These are phyloP conservation scores for Pythium aphanidermatum DNA, from an alignment of 352 stramenopile species.

Conservation along the genomic window DNA sequence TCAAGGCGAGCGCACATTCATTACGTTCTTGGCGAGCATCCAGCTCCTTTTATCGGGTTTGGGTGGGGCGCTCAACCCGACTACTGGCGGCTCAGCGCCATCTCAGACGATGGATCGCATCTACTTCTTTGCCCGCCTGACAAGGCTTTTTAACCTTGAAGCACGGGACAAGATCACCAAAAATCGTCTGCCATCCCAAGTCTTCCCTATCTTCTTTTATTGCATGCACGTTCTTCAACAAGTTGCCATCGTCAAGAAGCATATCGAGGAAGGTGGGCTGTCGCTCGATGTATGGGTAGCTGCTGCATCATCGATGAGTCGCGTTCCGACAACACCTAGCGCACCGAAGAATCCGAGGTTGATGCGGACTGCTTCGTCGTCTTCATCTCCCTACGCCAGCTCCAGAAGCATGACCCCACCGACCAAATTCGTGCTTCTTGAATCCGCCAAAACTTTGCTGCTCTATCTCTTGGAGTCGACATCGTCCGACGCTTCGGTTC, in stretches of 20 bases:
- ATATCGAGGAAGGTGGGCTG: slow-evolving; percentile 23
- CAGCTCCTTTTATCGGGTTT: slow-evolving; percentile 24
- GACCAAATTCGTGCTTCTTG: slow-evolving; percentile 29
- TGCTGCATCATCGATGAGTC: no score
- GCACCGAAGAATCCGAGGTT: no score
- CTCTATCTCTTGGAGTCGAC: slow-evolving; percentile 24
- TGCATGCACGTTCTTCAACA: slow-evolving; percentile 34
- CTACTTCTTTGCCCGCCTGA: slow-evolving; percentile 25
- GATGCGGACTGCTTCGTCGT: no score
- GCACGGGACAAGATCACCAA: slow-evolving; percentile 8
- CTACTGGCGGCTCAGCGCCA: background rate
- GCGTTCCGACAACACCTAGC: no score
- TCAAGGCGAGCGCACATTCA: slow-evolving; percentile 24
- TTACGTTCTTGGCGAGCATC: slow-evolving; percentile 33
- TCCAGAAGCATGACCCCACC: background rate
- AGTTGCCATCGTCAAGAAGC: slow-evolving; percentile 25
- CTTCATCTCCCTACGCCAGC: no score
- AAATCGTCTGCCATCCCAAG: slow-evolving; percentile 8
- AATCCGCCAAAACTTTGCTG: slow-evolving; percentile 32
- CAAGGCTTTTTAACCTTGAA: slow-evolving; percentile 15
- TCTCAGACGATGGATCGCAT: slow-evolving; percentile 12
- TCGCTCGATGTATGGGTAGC: slow-evolving; percentile 21
- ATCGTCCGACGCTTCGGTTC: background rate
- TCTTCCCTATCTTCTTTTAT: slow-evolving; percentile 30
- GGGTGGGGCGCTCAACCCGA: background rate